Conservation (phyloP, 1,284 basidiomycete genomes). For the Phaffia rhodozyma region DNA sequence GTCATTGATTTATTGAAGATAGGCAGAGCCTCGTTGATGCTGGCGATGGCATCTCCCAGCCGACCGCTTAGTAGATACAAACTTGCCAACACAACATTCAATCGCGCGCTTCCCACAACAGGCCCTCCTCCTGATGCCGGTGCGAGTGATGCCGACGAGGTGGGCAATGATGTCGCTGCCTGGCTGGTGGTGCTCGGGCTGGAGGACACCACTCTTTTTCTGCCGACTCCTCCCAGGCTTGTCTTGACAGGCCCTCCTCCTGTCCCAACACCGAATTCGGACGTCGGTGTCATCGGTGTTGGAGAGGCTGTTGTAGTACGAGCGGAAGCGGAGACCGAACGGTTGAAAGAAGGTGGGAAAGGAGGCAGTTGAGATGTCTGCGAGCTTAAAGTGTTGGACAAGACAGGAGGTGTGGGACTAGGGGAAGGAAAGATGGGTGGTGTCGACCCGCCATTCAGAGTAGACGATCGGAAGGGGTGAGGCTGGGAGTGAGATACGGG, state of each 20-base stretch:
- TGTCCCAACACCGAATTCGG: too few relatives aligned
- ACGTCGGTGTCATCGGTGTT: too few relatives aligned
- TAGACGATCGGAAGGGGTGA: neutral
- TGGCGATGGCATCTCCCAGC: slow-evolving; percentile 59
- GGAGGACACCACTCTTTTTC: slow-evolving; percentile 34
- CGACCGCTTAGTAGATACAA: slow-evolving; percentile 73
- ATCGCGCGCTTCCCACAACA: neutral
- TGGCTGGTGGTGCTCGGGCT: slow-evolving; percentile 44
- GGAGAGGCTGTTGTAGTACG: too few relatives aligned
- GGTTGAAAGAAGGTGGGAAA: too few relatives aligned
- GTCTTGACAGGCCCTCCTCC: slow-evolving; percentile 8
- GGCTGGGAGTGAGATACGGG: neutral
- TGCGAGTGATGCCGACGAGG: slow-evolving; percentile 39
- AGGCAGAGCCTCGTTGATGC: slow-evolving; percentile 71
- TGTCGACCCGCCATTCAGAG: neutral
- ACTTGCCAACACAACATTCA: slow-evolving; percentile 71
- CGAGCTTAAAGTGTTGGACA: too few relatives aligned
- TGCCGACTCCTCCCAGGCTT: slow-evolving; percentile 4
- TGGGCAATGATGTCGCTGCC: slow-evolving; percentile 39
- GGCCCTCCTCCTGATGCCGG: neutral
- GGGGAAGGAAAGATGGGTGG: neutral
- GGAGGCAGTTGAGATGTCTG: too few relatives aligned
- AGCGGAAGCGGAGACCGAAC: too few relatives aligned
- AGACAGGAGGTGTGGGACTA: too few relatives aligned
- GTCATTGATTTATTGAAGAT: slow-evolving; percentile 52